Evolutionary conservation across 163 green algal species (phyloP).

Genomic region (Volvox carteri): DNA sequence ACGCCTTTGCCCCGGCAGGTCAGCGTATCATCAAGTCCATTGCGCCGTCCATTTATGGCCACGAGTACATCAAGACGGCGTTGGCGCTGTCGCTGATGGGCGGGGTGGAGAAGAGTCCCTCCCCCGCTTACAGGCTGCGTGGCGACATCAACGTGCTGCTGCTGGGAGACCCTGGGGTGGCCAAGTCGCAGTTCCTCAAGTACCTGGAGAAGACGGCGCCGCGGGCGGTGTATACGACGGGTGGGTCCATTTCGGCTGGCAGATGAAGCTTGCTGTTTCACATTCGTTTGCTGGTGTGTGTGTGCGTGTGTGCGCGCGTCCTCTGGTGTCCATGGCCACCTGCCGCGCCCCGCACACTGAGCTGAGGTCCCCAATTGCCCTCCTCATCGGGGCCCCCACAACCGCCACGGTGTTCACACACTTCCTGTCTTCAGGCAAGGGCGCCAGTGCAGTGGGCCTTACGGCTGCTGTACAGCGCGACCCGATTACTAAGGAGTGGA

Average conservation of each 20-base stretch:
- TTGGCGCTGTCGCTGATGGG: constrained; percentile 97
- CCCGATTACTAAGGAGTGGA: constrained; percentile 96
- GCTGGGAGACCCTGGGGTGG: constrained; percentile 96
- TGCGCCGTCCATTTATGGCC: constrained; percentile 98
- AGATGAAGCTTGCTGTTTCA: too few relatives aligned
- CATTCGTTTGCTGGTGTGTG: too few relatives aligned
- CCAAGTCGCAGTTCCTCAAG: constrained; percentile 99
- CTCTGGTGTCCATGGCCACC: too few relatives aligned
- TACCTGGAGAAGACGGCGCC: constrained; percentile 96
- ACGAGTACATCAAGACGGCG: constrained; percentile 97
- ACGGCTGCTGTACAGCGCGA: constrained; percentile 97
- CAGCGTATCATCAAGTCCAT: constrained; percentile 95
- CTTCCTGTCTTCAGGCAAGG: constrained; percentile 90
- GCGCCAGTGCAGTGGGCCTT: constrained; percentile 96
- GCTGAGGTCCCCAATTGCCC: too few relatives aligned
- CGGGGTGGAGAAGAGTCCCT: constrained; percentile 87
- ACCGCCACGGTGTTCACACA: too few relatives aligned
- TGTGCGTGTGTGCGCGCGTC: too few relatives aligned
- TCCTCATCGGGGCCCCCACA: too few relatives aligned
- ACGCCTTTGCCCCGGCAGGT: constrained; percentile 60
- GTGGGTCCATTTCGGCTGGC: constrained; percentile 25
- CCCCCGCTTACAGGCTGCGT: constrained; percentile 84
- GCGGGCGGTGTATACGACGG: constrained; percentile 97
- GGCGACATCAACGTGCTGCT: constrained; percentile 99
- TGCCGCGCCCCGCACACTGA: too few relatives aligned